Evolutionary conservation across 108 stramenopile genomes (phyloP).

Genomic region (Pseudonitzschia multistriata): DNA sequence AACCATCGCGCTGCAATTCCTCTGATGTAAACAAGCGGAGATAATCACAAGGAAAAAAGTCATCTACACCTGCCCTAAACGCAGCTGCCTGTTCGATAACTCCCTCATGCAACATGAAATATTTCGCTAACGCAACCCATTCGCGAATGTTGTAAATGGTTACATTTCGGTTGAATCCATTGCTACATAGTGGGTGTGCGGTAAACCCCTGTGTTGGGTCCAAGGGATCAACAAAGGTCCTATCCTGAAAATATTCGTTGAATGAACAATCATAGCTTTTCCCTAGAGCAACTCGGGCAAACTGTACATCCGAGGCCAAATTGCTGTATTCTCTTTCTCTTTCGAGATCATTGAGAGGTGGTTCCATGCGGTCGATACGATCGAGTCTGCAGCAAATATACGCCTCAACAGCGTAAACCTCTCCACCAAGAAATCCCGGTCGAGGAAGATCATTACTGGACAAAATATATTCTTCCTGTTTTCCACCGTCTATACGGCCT

Average conservation of each 20-base stretch:
- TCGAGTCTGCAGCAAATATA: conserved; percentile 39
- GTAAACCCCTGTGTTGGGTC: conserved; percentile 43
- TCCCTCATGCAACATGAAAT: conserved; percentile 48
- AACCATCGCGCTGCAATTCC: conserved; percentile 51
- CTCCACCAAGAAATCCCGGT: conserved; percentile 56
- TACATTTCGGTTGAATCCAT: conserved; percentile 30
- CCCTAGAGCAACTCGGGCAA: conserved; percentile 39
- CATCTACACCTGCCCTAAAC: conserved; percentile 45
- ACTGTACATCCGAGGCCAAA: conserved; percentile 32
- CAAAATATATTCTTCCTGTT: conserved; percentile 7
- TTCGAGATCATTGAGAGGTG: conserved; percentile 17
- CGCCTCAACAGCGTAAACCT: conserved; percentile 45
- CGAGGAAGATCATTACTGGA: conserved; percentile 47
- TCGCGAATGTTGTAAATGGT: conserved; percentile 52
- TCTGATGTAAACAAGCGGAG: conserved; percentile 41
- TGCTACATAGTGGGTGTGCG: conserved; percentile 37
- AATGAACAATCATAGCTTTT: conserved; percentile 51
- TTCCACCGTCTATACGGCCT: background rate
- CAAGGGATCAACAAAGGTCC: conserved; percentile 52
- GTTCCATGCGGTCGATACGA: conserved; percentile 24
- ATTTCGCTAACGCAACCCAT: conserved; percentile 40
- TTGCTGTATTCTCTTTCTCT: conserved; percentile 24
- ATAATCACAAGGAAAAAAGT: conserved; percentile 42
- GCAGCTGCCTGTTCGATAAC: conserved; percentile 41
- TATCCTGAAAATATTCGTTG: conserved; percentile 52